Evolutionary conservation across 2,329 filamentous ascomycete genomes (phyloP), one percentile per base, ranked within the genome.

Genomic region (Echinosphaeria canescens): DNA sequence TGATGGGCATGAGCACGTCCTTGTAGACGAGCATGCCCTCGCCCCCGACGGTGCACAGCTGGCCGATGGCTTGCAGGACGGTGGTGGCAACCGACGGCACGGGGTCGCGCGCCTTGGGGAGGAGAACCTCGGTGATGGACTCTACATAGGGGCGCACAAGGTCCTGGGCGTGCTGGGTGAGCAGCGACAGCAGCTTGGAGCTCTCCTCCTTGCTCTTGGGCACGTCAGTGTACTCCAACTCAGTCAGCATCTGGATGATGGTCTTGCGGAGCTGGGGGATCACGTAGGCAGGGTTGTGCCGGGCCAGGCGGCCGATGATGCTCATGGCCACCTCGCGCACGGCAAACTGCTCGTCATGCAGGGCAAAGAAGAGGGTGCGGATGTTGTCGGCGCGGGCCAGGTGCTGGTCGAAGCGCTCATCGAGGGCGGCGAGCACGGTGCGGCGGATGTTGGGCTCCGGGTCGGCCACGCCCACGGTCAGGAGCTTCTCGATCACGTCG

Each of bases 341-440:
- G 3, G 72, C 62, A 36, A 95, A 98, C 2, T 82, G 65, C 42
- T 95, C 85, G 40, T 99, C 88, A 37, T 98, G 93, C 11, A 98
- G 62, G 1, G 88, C 85, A 31, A 95, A 74, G 49, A 99, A 95
- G 1, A 98, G 54, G 10, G 84, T 92, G 13, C 90, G 72, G 25
- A 98, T 90, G 42, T 98, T 98, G 46, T 98, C 85, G 1, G 90
- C 84, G 46, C 93, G 91, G 23, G 82, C 82, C n/a, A 99, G 60
- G 44, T 98, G 88, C 25, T 81, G 74, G 43, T 98, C 88, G 41
- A 99, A 99, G 27, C 88, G 78, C 35, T 79, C 71, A 44, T 95
- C 88, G 8, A 99, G 61, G 12, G 88, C 88, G 26, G 74, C 70
- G 13, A 98, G 61, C 3, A 98, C 85, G 1, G 81, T 91, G 39